Evolutionary conservation across 2,329 filamentous ascomycete species (phyloP), one percentile per base, ranked within the genome.

Genomic region (Phoma sp.): DNA sequence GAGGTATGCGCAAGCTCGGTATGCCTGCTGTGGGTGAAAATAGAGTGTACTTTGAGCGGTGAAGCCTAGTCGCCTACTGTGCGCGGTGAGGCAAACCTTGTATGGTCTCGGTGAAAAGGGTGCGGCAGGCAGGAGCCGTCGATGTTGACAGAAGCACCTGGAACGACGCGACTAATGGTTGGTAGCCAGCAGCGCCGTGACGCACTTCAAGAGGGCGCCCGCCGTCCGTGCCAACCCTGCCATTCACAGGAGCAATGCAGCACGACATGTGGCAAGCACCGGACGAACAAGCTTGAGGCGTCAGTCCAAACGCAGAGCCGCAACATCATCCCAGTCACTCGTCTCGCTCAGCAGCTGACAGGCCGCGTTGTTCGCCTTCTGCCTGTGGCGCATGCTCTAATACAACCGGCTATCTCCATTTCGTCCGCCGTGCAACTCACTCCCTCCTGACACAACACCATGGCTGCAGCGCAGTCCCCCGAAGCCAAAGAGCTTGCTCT

Each of bases 401-500:
- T 29, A 53, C 28, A 33, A 34, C 34, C 30, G 28, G 15, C 42
- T 32, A 37, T 49, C 57, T 47, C 32, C 21, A 36, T 34, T 15
- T 29, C 42, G 17, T 46, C 45, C 47, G 14, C 26, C 42, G 20
- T 43, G 43, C 37, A 25, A 21, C 55, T 34, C 38, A 26, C 39
- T 29, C n/a, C 53, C 30, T 23, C 26, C 51, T 14, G 9, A 21
- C 34, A 42, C 42, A 53, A 49, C 61, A 60, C 42, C 53, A 75
- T 75, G 72, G 67, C 72, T 39, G 67, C 72, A 42, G 54, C 65
- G 34, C 61, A 64, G 36, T 62, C 56, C 15, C 61, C 69, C 17
- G 87, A 90, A 75, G 82, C 89, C 74, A 86, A 87, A 58, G 92
- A 96, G 82, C 82, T 96, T 62, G 85, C 87, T 61, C 84, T 97